Percentiles rank a stretch among this genome's conserved stretches.
Evolutionary conservation across 2,329 filamentous ascomycete species (phyloP).

Genomic region (Beauveria australis): DNA sequence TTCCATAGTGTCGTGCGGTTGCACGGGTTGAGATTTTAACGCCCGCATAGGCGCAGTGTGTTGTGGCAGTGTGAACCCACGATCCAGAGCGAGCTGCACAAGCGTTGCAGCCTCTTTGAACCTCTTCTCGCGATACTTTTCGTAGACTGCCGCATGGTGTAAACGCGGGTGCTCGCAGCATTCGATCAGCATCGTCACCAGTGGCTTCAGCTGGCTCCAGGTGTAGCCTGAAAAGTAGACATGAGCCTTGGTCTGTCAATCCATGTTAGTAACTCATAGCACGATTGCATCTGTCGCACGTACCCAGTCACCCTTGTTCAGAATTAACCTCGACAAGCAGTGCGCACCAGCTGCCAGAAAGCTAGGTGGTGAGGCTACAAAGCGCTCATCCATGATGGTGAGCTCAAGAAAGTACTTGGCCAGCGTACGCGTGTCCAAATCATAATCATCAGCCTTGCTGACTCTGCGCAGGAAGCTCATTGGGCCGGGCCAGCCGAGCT

Average conservation of each 20-base stretch:
- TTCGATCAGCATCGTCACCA: constrained; percentile 73
- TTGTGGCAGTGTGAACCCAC: constrained; percentile 46
- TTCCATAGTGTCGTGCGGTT: constrained; percentile 19
- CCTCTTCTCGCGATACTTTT: constrained; percentile 83
- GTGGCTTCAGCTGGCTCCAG: constrained; percentile 68
- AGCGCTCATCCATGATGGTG: constrained; percentile 95
- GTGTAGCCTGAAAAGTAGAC: constrained; percentile 94
- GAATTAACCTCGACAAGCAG: constrained; percentile 79
- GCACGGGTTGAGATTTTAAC: constrained; percentile 14
- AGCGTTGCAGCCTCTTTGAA: constrained; percentile 80
- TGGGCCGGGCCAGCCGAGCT: constrained; percentile 94
- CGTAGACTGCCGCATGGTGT: constrained; percentile 80
- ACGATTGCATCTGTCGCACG: constrained; percentile 25
- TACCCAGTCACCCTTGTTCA: constrained; percentile 92
- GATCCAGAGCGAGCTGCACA: constrained; percentile 65
- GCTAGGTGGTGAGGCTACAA: constrained; percentile 84
- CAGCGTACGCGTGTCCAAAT: constrained; percentile 86
- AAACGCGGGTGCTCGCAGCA: constrained; percentile 75
- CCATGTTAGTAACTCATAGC: constrained; percentile 25
- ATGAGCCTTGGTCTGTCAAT: constrained; percentile 62
- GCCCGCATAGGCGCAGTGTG: constrained; percentile 30
- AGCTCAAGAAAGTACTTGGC: constrained; percentile 98
- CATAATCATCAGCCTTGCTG: constrained; percentile 97
- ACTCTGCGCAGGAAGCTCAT: constrained; percentile 97
- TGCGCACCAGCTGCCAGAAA: constrained; percentile 87